A percentile compares a stretch with the other conserved stretches of the same genome.
phyloP scores from a whole-genome alignment of 257 asterid genomes.

The Nicotiana knightiana region DNA sequence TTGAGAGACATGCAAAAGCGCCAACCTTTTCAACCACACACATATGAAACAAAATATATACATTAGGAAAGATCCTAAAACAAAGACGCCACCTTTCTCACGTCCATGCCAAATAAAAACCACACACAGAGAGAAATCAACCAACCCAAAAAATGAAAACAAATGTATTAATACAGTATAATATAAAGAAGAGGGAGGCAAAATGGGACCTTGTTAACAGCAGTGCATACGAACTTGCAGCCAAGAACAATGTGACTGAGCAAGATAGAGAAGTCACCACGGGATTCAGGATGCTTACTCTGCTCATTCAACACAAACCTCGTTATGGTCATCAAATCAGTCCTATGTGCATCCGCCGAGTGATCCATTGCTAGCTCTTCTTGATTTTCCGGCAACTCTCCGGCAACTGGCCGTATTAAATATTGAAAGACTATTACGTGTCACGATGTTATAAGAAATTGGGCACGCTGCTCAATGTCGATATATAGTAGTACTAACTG shows the following conservation, averaged over 20 bases:
- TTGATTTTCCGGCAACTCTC: not conserved
- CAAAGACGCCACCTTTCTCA: not conserved
- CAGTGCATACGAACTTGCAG: conserved; percentile 88
- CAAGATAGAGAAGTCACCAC: conserved; percentile 88
- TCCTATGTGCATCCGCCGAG: conserved; percentile 77
- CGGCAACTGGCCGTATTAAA: not conserved
- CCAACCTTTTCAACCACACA: not conserved
- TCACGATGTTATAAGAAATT: not conserved
- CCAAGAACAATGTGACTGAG: conserved; percentile 87
- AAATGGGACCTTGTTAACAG: conserved; percentile 62
- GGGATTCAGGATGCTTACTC: conserved; percentile 69
- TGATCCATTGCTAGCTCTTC: conserved; percentile 57
- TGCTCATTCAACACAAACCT: conserved; percentile 87
- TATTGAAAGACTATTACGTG: not conserved
- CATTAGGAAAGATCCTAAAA: not conserved
- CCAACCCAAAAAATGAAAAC: not conserved
- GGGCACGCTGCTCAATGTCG: not conserved
- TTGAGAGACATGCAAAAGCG: not conserved
- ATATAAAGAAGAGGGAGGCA: not conserved
- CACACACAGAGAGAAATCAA: not conserved
- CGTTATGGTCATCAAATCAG: conserved; percentile 97
- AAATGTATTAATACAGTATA: not conserved
- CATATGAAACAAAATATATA: not conserved
- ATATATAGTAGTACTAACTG: not conserved
- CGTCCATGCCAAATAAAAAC: not conserved